These are phyloP conservation scores for Calophaca sinica DNA, from an alignment of 306 rosid species.

Conservation along the genomic window DNA sequence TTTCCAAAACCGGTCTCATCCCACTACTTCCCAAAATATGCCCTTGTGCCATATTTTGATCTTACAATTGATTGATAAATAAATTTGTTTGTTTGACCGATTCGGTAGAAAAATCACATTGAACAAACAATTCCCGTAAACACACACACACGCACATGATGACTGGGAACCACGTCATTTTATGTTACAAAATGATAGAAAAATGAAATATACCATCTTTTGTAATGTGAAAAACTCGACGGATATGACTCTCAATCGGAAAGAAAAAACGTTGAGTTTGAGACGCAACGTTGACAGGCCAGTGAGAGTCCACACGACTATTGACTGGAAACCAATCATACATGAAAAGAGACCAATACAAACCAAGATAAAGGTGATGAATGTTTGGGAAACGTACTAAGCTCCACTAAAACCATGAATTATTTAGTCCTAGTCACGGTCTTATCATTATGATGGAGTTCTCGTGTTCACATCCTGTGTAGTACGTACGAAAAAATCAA, in stretches of 20 bases:
- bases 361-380: not conserved
- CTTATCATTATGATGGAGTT: not conserved
- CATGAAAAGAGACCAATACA: not conserved
- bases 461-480: conserved; percentile 22
- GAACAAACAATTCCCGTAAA: no score
- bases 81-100: no score
- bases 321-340: conserved; percentile 36
- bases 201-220: not conserved
- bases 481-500: not conserved
- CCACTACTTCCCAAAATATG: no score
- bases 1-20: no score
- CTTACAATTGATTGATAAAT: no score
- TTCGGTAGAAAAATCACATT: no score
- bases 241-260: not conserved
- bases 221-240: conserved; percentile 12
- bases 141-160: no score
- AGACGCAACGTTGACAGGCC: conserved; percentile 44
- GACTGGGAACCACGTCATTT: no score
- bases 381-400: not conserved
- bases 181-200: not conserved
- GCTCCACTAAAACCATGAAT: not conserved
- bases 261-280: conserved; percentile 19
- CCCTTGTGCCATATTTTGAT: no score
- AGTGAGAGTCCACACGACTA: conserved; percentile 22
- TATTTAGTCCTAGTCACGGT: conserved; percentile 4